These are phyloP conservation scores for Fusarium liriodendri DNA, from an alignment of 2,329 filamentous ascomycete species.

Conservation along the genomic window DNA sequence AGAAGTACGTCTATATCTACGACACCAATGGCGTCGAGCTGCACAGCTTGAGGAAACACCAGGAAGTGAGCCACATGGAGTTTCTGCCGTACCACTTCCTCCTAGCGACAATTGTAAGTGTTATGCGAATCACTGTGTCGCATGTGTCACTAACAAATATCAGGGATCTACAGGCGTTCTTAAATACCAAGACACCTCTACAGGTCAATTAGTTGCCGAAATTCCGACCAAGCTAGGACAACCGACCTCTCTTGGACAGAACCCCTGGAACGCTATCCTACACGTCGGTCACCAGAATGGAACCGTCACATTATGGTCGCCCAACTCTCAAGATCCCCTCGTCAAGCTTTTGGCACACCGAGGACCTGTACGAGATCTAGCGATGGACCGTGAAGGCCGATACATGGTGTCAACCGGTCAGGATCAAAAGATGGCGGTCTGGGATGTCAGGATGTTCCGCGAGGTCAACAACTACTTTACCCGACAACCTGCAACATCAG, in stretches of 20 bases:
- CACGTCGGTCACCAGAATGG: slow-evolving; percentile 96
- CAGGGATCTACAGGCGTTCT: slow-evolving; percentile 84
- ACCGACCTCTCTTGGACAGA: slow-evolving; percentile 86
- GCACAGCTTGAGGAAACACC: slow-evolving; percentile 89
- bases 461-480: slow-evolving; percentile 92
- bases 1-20: slow-evolving; percentile 97
- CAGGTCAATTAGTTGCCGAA: slow-evolving; percentile 88
- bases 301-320: slow-evolving; percentile 94
- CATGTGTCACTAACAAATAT: slow-evolving; percentile 29
- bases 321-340: slow-evolving; percentile 85
- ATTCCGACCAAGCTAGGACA: slow-evolving; percentile 86
- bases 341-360: slow-evolving; percentile 92
- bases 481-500: slow-evolving; percentile 81
- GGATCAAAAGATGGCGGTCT: slow-evolving; percentile 91
- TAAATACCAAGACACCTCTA: slow-evolving; percentile 96
- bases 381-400: slow-evolving; percentile 87
- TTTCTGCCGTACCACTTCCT: slow-evolving; percentile 98
- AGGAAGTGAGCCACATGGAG: slow-evolving; percentile 92
- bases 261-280: slow-evolving; percentile 90
- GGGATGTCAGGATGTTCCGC: slow-evolving; percentile 94
- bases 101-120: slow-evolving; percentile 81
- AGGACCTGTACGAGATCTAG: slow-evolving; percentile 87
- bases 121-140: fast-evolving
- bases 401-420: slow-evolving; percentile 97
- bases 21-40: slow-evolving; percentile 91